Evolutionary conservation across 2,329 filamentous ascomycete species (phyloP).

Genomic region (Epichloe uncinata): DNA sequence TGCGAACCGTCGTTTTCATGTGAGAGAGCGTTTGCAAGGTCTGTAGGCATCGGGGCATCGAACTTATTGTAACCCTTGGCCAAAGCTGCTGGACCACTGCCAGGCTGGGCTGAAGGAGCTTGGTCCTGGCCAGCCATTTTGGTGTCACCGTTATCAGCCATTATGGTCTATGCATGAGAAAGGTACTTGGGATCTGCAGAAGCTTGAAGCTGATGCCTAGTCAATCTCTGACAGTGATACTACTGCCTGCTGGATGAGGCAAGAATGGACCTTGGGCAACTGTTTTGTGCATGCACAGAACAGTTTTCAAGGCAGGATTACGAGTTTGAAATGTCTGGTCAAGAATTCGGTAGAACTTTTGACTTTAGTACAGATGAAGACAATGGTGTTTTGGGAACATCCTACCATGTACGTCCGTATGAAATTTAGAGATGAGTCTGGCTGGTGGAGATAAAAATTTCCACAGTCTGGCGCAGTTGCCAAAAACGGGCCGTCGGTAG

Average conservation of each 20-base stretch:
- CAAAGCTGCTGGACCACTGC: not conserved
- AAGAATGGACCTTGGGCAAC: no score
- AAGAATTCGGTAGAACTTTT: not conserved
- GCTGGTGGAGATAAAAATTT: constrained; percentile 7
- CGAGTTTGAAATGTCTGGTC: not conserved
- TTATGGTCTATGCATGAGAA: constrained; percentile 6
- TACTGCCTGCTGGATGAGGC: not conserved
- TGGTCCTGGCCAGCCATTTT: constrained; percentile 11
- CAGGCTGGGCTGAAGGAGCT: constrained; percentile 6
- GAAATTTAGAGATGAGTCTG: not conserved
- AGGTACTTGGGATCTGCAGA: not conserved
- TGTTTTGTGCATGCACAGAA: not conserved
- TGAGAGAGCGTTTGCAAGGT: not conserved
- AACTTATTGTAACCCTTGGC: not conserved
- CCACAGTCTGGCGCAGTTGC: not conserved
- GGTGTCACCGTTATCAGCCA: constrained; percentile 16
- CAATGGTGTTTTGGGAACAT: not conserved
- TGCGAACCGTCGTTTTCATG: not conserved
- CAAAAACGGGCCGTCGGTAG: not conserved
- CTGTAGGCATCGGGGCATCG: constrained; percentile 7
- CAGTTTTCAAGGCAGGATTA: not conserved
- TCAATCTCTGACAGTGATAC: not conserved
- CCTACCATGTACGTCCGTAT: not conserved
- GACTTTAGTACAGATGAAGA: not conserved
- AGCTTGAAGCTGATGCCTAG: not conserved